Evolutionary conservation across 2,329 filamentous ascomycete species (phyloP).

Genomic region (Apiospora pterosperma): DNA sequence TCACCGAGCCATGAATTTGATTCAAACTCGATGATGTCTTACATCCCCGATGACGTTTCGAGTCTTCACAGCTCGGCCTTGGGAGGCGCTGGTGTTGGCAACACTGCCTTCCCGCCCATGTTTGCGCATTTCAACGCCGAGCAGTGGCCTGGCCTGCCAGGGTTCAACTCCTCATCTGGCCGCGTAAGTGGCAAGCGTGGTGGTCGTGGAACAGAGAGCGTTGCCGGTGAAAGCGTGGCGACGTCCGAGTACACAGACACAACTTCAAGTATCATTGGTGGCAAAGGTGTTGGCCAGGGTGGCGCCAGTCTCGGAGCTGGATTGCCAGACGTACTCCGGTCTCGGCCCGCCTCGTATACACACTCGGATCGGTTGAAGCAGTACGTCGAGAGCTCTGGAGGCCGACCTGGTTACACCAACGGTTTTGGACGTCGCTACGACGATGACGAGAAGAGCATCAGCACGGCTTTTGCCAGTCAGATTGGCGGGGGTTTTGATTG

Average conservation of each 20-base stretch:
- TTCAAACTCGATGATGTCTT: conserved; percentile 85
- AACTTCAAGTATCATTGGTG: conserved; percentile 72
- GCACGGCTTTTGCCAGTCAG: conserved; percentile 95
- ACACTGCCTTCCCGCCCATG: conserved; percentile 86
- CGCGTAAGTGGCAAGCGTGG: conserved; percentile 65
- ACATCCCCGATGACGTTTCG: conserved; percentile 95
- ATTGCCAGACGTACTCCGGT: conserved; percentile 72
- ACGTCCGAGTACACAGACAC: conserved; percentile 88
- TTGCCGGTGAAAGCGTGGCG: conserved; percentile 89
- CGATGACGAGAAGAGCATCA: conserved; percentile 93
- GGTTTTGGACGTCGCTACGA: conserved; percentile 72
- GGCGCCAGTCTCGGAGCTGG: conserved; percentile 83
- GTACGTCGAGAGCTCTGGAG: conserved; percentile 78
- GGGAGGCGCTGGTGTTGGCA: conserved; percentile 72
- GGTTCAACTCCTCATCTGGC: conserved; percentile 53
- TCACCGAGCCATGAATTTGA: conserved; percentile 58
- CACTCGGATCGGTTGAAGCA: conserved; percentile 91
- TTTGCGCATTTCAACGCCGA: conserved; percentile 90
- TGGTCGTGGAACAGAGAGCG: conserved; percentile 67
- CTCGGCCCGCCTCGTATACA: conserved; percentile 58
- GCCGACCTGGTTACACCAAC: conserved; percentile 63
- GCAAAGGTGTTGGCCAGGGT: conserved; percentile 74
- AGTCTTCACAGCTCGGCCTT: conserved; percentile 91
- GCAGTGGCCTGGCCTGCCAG: conserved; percentile 79
- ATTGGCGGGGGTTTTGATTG: conserved; percentile 56